These are phyloP conservation scores for Penicillium crystallinum DNA, from an alignment of 495 filamentous ascomycete genomes.

Conservation along the genomic window DNA sequence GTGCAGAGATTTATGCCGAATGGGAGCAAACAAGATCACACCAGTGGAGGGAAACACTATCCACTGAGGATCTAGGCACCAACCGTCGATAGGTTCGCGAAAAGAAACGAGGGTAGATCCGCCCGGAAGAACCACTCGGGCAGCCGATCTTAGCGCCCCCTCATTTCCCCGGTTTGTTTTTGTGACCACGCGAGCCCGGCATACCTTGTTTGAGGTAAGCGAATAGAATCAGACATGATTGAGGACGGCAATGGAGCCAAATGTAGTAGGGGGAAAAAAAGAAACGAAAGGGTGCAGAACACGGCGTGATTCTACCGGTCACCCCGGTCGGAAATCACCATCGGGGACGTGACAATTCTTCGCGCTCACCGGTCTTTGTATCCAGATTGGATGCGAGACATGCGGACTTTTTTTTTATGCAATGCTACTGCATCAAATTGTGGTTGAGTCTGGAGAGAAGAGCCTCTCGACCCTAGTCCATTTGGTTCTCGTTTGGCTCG, in stretches of 20 bases:
- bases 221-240: not conserved
- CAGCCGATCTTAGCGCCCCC: conserved; percentile 14
- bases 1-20: not conserved
- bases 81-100: conserved; percentile 9
- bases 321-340: not conserved
- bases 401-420: not conserved
- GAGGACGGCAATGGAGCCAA: not conserved
- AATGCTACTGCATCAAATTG: not conserved
- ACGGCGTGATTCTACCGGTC: not conserved
- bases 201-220: not conserved
- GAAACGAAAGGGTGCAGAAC: not conserved
- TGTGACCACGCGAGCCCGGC: not conserved
- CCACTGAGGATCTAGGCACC: not conserved
- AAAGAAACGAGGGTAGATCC: conserved; percentile 16
- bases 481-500: not conserved
- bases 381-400: not conserved
- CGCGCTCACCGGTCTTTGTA: not conserved
- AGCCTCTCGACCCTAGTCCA: not conserved
- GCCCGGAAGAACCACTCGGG: conserved; percentile 10
- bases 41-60: not conserved
- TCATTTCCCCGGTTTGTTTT: not conserved
- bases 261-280: not conserved
- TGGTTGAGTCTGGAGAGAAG: not conserved
- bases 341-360: not conserved
- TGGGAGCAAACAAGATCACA: not conserved